Conservation (phyloP, 75 land plant species). For the Azolla pinnata region DNA sequence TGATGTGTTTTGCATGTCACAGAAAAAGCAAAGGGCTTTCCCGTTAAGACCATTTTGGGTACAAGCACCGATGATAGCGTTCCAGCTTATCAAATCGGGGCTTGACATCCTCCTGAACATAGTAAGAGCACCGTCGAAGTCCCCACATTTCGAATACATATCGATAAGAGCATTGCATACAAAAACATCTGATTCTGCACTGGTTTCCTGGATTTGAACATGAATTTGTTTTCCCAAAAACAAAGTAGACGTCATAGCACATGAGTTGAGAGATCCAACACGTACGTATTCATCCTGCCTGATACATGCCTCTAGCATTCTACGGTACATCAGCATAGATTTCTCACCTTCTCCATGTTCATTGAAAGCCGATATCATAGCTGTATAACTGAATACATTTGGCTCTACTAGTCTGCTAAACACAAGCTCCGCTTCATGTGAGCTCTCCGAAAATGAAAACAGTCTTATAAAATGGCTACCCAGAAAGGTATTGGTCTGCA, state of each 20-base stretch:
- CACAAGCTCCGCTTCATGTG: neutral
- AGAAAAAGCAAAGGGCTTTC: slow-evolving; percentile 20
- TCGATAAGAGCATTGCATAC: slow-evolving; percentile 1
- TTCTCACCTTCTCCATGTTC: slow-evolving; percentile 6
- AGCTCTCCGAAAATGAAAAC: neutral
- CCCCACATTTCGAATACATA: slow-evolving; percentile 11
- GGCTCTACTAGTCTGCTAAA: neutral
- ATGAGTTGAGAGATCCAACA: neutral
- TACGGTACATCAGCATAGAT: neutral
- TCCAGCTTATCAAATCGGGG: slow-evolving; percentile 25
- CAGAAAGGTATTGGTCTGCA: slow-evolving; percentile 11
- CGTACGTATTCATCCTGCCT: neutral
- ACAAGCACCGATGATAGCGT: slow-evolving; percentile 26
- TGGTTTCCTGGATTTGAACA: slow-evolving; percentile 8
- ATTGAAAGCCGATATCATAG: slow-evolving; percentile 1
- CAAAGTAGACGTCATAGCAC: neutral
- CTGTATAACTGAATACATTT: slow-evolving; percentile 1
- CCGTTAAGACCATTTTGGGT: slow-evolving; percentile 19
- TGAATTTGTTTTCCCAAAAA: slow-evolving; percentile 10
- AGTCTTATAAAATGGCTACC: slow-evolving; percentile 5
- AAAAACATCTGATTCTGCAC: neutral
- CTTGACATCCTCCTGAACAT: neutral
- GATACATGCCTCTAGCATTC: neutral
- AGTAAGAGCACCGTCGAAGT: neutral
- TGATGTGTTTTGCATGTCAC: slow-evolving; percentile 26